Percentiles rank a stretch among this genome's conserved stretches.
These are phyloP conservation scores for Euphorbia schlechtendalii DNA, from an alignment of 441 rosid species.

Conservation along the genomic window DNA sequence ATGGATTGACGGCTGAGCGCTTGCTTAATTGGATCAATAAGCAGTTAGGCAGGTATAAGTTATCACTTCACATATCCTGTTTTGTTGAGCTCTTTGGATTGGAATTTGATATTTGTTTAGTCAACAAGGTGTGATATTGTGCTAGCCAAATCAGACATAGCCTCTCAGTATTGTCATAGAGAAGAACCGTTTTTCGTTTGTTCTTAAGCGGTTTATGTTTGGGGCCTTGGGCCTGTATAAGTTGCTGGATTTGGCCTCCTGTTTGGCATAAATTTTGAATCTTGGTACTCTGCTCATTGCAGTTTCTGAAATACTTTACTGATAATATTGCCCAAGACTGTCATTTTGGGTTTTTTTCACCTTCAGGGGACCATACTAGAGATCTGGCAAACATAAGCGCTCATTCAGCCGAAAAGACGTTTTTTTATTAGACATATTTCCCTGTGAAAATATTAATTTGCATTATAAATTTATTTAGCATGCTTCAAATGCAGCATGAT, in stretches of 20 bases:
- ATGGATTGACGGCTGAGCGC: conserved; percentile 72
- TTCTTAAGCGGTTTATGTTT: background rate
- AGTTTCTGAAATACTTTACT: background rate
- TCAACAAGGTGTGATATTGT: background rate
- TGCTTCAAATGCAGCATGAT: background rate
- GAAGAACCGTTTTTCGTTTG: background rate
- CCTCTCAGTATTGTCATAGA: background rate
- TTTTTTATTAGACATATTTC: background rate
- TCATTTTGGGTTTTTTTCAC: background rate
- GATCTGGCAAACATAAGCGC: background rate
- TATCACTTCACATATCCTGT: conserved; percentile 16
- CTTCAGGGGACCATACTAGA: background rate
- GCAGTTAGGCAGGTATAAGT: conserved; percentile 65
- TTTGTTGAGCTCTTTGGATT: conserved; percentile 5
- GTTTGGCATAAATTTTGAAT: background rate
- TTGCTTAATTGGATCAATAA: conserved; percentile 88
- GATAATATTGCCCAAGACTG: background rate
- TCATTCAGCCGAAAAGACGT: background rate
- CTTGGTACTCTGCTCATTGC: background rate
- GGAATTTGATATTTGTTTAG: background rate
- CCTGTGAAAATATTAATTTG: background rate
- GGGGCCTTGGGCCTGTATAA: background rate
- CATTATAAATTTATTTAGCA: background rate
- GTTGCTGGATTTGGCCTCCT: background rate
- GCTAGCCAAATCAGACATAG: background rate